Evolutionary conservation across 2,329 filamentous ascomycete species (phyloP).

Genomic region (Trichoderma hamatum): DNA sequence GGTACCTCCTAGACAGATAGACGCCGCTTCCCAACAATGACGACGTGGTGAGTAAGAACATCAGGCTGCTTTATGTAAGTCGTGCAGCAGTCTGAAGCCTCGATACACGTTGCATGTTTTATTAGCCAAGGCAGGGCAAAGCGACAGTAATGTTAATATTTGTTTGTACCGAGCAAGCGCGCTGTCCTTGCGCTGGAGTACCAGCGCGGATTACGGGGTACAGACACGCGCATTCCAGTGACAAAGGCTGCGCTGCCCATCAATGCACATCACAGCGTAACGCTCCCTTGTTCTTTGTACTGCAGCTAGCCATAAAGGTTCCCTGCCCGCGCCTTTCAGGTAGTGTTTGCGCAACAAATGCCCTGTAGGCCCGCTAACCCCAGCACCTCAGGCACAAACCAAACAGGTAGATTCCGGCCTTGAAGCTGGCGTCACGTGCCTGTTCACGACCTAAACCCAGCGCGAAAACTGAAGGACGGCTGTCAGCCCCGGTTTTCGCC

Average conservation of each 20-base stretch:
- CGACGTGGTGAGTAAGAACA: background rate
- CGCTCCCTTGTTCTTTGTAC: background rate
- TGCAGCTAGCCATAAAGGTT: conserved; percentile 5
- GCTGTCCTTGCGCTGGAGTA: background rate
- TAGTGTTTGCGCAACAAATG: background rate
- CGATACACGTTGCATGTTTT: background rate
- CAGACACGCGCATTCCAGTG: conserved; percentile 9
- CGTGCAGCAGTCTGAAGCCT: background rate
- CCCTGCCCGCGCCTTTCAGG: background rate
- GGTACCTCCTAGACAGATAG: background rate
- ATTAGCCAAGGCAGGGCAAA: background rate
- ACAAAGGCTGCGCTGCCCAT: conserved; percentile 7
- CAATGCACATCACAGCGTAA: background rate
- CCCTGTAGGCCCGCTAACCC: background rate
- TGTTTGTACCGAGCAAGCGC: background rate
- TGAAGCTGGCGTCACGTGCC: conserved; percentile 26
- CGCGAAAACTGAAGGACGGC: conserved; percentile 26
- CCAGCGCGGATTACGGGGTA: background rate
- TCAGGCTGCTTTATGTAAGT: conserved; percentile 4
- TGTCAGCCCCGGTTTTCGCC: conserved; percentile 29
- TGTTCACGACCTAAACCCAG: conserved; percentile 15
- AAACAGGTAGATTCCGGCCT: conserved; percentile 1
- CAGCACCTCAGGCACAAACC: background rate
- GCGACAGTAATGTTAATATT: background rate
- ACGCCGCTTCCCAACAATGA: background rate